Percentiles rank a stretch among this genome's conserved stretches.
These are phyloP conservation scores for Kodamaea kaohsiungensis DNA, from an alignment of 805 yeast species.

Conservation along the genomic window DNA sequence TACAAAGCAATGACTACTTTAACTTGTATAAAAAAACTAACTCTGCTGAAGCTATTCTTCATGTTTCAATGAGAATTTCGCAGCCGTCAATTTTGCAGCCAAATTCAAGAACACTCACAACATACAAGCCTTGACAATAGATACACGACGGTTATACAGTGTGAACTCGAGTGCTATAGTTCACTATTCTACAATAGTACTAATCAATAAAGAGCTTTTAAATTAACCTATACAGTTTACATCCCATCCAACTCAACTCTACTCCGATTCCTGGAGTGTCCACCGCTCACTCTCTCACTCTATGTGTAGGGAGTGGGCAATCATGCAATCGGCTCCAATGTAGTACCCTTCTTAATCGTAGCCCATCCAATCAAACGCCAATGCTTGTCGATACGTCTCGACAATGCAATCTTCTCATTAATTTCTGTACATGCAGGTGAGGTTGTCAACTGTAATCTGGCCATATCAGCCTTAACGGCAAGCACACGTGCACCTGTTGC, in stretches of 20 bases:
- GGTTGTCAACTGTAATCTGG: slow-evolving; percentile 84
- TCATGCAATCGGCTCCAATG: slow-evolving; percentile 72
- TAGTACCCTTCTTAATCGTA: slow-evolving; percentile 90
- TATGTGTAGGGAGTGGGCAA: neutral
- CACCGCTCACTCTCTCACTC: neutral
- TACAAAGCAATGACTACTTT: no score
- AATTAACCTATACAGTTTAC: neutral
- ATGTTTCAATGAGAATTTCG: no score
- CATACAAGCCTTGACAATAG: no score
- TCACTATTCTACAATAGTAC: neutral
- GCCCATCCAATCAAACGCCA: slow-evolving; percentile 99
- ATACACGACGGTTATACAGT: no score
- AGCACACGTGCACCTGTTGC: slow-evolving; percentile 99
- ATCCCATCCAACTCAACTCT: neutral
- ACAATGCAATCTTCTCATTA: slow-evolving; percentile 96
- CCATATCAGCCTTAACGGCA: slow-evolving; percentile 99
- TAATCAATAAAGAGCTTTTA: neutral
- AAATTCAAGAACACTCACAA: neutral
- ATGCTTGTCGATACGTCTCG: slow-evolving; percentile 99
- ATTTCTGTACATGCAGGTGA: slow-evolving; percentile 99
- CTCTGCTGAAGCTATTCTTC: no score
- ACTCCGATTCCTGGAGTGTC: neutral
- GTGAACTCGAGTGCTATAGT: no score
- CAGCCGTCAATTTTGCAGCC: neutral
- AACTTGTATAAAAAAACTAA: no score